Conservation (phyloP, 495 filamentous ascomycete genomes). For the Alectoria sarmentosa region DNA sequence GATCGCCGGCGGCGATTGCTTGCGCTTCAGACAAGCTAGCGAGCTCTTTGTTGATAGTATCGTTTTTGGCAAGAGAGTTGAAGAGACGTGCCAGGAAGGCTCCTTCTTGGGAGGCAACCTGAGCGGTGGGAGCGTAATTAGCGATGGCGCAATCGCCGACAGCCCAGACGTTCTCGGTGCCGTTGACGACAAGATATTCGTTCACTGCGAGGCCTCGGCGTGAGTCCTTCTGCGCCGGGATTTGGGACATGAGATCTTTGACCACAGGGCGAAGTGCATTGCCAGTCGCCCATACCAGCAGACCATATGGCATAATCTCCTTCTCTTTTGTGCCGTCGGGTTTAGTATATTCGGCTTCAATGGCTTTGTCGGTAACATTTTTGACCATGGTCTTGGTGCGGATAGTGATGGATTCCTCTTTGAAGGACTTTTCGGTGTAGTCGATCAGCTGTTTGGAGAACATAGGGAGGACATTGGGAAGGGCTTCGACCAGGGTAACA, state of each 20-base stretch:
- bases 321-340: slow-evolving; percentile 80
- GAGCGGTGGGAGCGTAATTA: slow-evolving; percentile 95
- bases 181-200: slow-evolving; percentile 97
- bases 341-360: slow-evolving; percentile 79
- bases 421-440: slow-evolving; percentile 98
- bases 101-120: slow-evolving; percentile 94
- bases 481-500: slow-evolving; percentile 93
- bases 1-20: slow-evolving; percentile 50
- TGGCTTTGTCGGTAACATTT: slow-evolving; percentile 88
- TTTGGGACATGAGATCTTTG: slow-evolving; percentile 82
- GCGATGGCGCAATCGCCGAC: slow-evolving; percentile 85
- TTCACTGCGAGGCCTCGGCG: slow-evolving; percentile 92
- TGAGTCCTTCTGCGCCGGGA: slow-evolving; percentile 91
- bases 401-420: slow-evolving; percentile 95
- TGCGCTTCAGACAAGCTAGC: slow-evolving; percentile 54
- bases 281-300: slow-evolving; percentile 97
- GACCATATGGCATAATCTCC: slow-evolving; percentile 84
- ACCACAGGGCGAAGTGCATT: slow-evolving; percentile 86
- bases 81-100: slow-evolving; percentile 91
- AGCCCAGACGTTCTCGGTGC: slow-evolving; percentile 92
- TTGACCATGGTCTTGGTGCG: slow-evolving; percentile 99
- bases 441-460: slow-evolving; percentile 99
- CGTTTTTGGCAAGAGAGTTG: slow-evolving; percentile 94
- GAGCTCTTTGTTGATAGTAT: slow-evolving; percentile 68
- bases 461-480: slow-evolving; percentile 96